phyloP scores from a whole-genome alignment of 1,139 yeast genomes.

The Suhomyces maxii region DNA sequence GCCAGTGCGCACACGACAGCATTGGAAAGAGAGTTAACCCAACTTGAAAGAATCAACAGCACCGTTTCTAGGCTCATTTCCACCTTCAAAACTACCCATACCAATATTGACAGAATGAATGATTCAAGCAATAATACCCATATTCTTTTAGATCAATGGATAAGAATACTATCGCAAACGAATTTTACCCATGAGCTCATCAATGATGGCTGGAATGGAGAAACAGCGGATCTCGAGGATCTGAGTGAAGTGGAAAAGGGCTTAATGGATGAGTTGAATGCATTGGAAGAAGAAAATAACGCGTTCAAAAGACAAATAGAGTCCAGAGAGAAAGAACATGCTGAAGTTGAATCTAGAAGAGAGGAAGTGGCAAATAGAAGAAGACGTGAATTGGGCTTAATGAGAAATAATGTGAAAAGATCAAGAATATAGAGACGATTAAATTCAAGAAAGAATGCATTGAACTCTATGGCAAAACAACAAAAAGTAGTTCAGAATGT shows the following conservation, averaged over 20 bases:
- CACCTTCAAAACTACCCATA: constrained; percentile 29
- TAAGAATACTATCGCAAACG: constrained; percentile 46
- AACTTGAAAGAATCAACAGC: constrained; percentile 32
- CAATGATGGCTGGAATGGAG: constrained; percentile 37
- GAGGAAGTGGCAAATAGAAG: constrained; percentile 21
- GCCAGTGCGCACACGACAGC: constrained; percentile 2
- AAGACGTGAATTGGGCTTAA: constrained; percentile 28
- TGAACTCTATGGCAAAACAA: too few relatives aligned
- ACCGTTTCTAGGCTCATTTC: constrained; percentile 30
- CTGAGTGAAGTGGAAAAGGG: constrained; percentile 27
- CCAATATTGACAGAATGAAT: constrained; percentile 32
- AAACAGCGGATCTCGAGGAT: constrained; percentile 21
- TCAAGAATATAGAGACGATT: background rate
- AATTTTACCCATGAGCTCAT: constrained; percentile 41
- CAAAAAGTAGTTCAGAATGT: too few relatives aligned
- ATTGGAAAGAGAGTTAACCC: constrained; percentile 38
- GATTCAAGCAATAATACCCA: constrained; percentile 37
- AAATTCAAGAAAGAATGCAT: too few relatives aligned
- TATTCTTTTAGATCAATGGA: constrained; percentile 46
- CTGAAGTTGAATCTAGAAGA: constrained; percentile 13
- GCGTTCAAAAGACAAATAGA: constrained; percentile 28
- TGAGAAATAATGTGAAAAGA: constrained; percentile 2
- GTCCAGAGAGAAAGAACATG: constrained; percentile 23
- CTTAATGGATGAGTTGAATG: constrained; percentile 26
- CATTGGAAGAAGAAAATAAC: constrained; percentile 30